Percentiles rank a stretch among this genome's conserved stretches.
Conservation (phyloP, 352 stramenopile genomes). For the Pythium biforme region DNA sequence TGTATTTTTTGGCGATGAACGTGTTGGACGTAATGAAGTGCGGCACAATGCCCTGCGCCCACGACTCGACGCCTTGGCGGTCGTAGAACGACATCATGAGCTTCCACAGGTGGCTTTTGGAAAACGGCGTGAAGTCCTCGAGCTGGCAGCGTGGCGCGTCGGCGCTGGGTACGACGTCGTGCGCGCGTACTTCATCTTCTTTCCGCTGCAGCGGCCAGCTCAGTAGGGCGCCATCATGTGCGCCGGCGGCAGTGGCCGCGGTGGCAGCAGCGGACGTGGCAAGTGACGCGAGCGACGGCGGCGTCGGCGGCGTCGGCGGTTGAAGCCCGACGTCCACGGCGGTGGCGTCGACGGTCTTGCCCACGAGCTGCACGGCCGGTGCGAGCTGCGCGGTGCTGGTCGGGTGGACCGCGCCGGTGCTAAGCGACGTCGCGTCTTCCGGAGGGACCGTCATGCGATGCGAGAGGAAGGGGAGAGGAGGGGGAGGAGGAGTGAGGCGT, state of each 20-base stretch:
- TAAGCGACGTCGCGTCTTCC: slow-evolving; percentile 5
- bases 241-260: neutral
- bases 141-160: slow-evolving; percentile 63
- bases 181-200: slow-evolving; percentile 46
- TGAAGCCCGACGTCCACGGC: neutral
- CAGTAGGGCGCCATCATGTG: neutral
- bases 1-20: slow-evolving; percentile 93
- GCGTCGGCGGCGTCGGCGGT: neutral
- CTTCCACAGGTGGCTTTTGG: slow-evolving; percentile 89
- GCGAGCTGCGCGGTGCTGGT: slow-evolving; percentile 1
- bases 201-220: slow-evolving; percentile 29
- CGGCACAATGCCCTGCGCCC: slow-evolving; percentile 92
- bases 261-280: slow-evolving; percentile 4
- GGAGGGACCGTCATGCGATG: slow-evolving; percentile 13
- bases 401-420: slow-evolving; percentile 17
- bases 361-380: neutral
- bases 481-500: neutral
- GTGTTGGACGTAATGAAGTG: slow-evolving; percentile 97
- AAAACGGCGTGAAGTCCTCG: slow-evolving; percentile 90
- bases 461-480: neutral
- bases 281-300: slow-evolving; percentile 15
- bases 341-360: slow-evolving; percentile 8
- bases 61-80: slow-evolving; percentile 81
- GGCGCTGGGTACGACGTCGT: slow-evolving; percentile 21
- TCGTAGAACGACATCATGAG: slow-evolving; percentile 96